Evolutionary conservation across 2,329 filamentous ascomycete species (phyloP).

Genomic region (Diaporthe humulicola): DNA sequence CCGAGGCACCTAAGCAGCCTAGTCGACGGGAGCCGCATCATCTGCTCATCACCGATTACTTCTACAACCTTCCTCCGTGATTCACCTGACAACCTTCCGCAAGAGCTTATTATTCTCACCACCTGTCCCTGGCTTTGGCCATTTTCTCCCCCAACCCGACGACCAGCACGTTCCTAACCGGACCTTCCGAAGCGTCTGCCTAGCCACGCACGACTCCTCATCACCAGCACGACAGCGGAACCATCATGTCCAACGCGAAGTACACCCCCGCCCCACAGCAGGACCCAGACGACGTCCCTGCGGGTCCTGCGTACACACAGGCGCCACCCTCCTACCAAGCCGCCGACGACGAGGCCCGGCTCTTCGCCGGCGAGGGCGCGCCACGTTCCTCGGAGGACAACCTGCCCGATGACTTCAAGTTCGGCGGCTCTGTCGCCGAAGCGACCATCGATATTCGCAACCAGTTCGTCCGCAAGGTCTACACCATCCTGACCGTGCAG

Average conservation of each 20-base stretch:
- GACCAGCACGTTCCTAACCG: background rate
- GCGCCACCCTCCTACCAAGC: constrained; percentile 54
- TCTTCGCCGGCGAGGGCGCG: constrained; percentile 69
- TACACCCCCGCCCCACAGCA: constrained; percentile 87
- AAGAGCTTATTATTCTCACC: background rate
- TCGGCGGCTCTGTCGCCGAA: constrained; percentile 92
- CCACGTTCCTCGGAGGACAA: constrained; percentile 89
- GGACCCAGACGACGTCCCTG: constrained; percentile 84
- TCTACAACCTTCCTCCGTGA: constrained; percentile 37
- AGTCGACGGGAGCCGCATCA: constrained; percentile 35
- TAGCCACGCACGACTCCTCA: background rate
- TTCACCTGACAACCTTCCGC: constrained; percentile 31
- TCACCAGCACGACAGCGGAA: background rate
- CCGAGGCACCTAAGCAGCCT: constrained; percentile 25
- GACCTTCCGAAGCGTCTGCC: background rate
- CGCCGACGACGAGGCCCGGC: constrained; percentile 66
- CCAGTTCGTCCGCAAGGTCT: constrained; percentile 97
- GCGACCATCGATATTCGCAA: constrained; percentile 96
- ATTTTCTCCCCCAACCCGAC: background rate
- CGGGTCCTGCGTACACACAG: constrained; percentile 85
- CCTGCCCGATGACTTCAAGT: constrained; percentile 98
- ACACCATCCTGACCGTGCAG: constrained; percentile 96
- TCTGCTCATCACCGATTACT: constrained; percentile 36
- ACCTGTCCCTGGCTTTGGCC: background rate
- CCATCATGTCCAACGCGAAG: constrained; percentile 72